Conservation (phyloP, 306 rosid genomes). For the Corylus heterophylla region DNA sequence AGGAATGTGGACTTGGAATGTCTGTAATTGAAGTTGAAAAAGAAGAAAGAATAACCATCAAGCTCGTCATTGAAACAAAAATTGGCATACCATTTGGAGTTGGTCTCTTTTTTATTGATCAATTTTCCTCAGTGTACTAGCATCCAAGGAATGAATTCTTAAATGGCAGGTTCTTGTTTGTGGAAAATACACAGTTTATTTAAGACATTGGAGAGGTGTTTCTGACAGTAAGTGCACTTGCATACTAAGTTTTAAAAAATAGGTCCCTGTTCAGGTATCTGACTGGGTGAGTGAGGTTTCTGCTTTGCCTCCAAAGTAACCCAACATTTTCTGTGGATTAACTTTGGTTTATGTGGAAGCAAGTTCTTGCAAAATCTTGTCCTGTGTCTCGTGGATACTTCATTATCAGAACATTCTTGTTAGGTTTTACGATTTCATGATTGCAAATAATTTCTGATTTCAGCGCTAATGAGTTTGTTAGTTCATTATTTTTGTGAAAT, state of each 20-base stretch:
- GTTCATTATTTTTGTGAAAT: neutral
- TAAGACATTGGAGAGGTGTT: neutral
- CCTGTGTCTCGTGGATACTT: neutral
- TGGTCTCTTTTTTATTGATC: neutral
- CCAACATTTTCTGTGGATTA: neutral
- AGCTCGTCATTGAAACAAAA: neutral
- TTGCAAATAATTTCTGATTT: neutral
- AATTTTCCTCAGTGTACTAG: neutral
- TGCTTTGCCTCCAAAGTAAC: neutral
- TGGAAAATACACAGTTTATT: neutral
- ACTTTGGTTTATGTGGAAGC: neutral
- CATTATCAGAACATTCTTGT: neutral
- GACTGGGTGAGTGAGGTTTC: neutral
- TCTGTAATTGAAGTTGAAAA: neutral
- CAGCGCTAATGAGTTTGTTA: too few relatives aligned
- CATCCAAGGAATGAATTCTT: neutral
- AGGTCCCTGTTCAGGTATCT: neutral
- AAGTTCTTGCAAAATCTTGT: neutral
- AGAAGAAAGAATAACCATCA: neutral
- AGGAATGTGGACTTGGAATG: neutral
- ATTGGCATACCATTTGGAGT: neutral
- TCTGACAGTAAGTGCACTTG: neutral
- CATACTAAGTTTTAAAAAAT: neutral
- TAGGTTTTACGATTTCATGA: neutral
- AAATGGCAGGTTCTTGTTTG: neutral